Evolutionary conservation across 2,329 filamentous ascomycete genomes (phyloP).

Genomic region (Colletotrichum horii): DNA sequence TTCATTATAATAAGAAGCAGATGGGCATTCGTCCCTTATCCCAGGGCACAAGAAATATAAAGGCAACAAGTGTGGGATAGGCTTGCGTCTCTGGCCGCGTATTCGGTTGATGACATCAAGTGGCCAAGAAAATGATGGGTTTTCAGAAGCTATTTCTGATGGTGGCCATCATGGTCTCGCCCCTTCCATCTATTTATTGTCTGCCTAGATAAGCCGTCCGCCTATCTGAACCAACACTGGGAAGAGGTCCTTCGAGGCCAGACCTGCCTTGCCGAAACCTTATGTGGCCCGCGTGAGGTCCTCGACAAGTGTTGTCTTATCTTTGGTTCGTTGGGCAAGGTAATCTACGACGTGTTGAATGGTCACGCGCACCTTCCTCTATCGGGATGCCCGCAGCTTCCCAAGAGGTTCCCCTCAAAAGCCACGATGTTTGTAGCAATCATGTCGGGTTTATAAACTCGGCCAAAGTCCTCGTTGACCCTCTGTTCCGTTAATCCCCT

Average conservation of each 20-base stretch:
- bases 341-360: not conserved
- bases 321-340: not conserved
- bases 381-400: not conserved
- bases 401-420: not conserved
- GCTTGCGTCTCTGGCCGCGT: not conserved
- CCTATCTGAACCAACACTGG: not conserved
- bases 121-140: not conserved
- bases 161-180: not conserved
- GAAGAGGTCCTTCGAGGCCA: not conserved
- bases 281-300: not conserved
- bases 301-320: not conserved
- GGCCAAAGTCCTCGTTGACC: not conserved
- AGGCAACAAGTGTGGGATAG: not conserved
- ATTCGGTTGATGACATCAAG: not conserved
- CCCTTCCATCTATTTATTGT: not conserved
- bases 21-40: not conserved
- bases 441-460: not conserved
- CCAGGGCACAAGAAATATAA: not conserved
- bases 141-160: not conserved
- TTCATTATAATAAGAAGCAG: not conserved
- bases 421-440: not conserved
- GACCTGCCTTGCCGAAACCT: not conserved
- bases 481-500: not conserved
- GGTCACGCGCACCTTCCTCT: not conserved
- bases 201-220: not conserved